Base-by-base conservation (phyloP, 345 rosid species). In the Lepidium aucheri region DNA sequence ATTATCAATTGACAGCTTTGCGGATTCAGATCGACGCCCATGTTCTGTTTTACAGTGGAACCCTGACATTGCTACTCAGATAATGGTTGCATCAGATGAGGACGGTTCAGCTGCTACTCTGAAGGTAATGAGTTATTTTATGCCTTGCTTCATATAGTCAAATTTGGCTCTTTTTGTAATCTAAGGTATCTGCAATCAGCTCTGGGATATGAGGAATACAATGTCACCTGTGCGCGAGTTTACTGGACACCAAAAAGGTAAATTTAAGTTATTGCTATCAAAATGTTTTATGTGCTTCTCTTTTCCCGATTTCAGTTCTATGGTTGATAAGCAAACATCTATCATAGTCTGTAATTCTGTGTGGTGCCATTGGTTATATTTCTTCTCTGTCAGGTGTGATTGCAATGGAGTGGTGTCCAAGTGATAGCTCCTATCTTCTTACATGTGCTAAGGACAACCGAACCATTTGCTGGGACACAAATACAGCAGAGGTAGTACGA, bases 351-450 rank as follows among this genome's bases (percentile, higher is more conserved):
- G 15, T 53, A 44, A 45, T 24, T 24, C 47, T 46, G 18, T 38
- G 41, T 52, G 69, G 20, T 74, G 45, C 58, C 35, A 39, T 46
- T 13, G 44, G 50, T 69, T 53, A 43, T 53, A 44, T 42, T 69
- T 75, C 58, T 57, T 45, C 36, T 41, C n/a, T 69, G 14, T 42
- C 85, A 95, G 99, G 99, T 79, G 98, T 95, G 50, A 89, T 91
- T 84, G 99, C 95, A 65, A 95, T 95, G 99, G 84, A 97, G 10
- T 95, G 99, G 99, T 95, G 99, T 75, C 90, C 99, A 15, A 84
- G 52, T 67, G 98, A 91, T 70, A 86, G 94, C 79, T 82, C 98
- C 15, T 95, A 95, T 81, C 84, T 95, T 79, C 86, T 95, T 63
- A 87, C 99, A 13, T 95, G 99, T 73, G 96, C 96, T 26, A 95